A percentile compares a stretch with the other conserved stretches of the same genome.
Evolutionary conservation across 1,284 basidiomycete genomes (phyloP).

Genomic region (Microbotryum saponariae): DNA sequence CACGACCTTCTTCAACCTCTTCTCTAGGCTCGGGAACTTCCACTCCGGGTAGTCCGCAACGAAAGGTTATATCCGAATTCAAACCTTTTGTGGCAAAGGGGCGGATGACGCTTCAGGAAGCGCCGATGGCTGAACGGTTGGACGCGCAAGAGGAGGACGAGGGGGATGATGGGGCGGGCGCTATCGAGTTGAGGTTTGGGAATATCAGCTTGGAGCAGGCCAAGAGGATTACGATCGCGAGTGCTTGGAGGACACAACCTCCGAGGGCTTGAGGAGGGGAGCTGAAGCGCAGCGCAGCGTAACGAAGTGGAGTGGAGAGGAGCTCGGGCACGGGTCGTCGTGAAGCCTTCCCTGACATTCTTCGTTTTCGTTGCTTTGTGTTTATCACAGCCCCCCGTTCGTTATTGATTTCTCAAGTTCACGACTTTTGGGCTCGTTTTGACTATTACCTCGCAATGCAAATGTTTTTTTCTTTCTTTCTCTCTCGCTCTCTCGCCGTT

Average conservation of each 20-base stretch:
- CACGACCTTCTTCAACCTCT: constrained; percentile 40
- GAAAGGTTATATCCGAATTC: constrained; percentile 80
- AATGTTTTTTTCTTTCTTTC: no score
- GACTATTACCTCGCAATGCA: no score
- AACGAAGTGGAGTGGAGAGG: no score
- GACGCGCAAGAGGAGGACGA: constrained; percentile 18
- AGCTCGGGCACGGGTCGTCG: no score
- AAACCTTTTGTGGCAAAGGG: constrained; percentile 76
- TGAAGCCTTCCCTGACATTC: no score
- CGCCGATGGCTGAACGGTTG: constrained; percentile 22
- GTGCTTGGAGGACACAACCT: constrained; percentile 35
- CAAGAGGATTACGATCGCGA: constrained; percentile 36
- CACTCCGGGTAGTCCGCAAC: constrained; percentile 50
- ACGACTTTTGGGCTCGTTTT: no score
- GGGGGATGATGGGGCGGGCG: constrained; percentile 26
- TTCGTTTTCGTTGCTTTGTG: no score
- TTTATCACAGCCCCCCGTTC: no score
- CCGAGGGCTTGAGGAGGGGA: constrained; percentile 21
- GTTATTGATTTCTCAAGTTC: no score
- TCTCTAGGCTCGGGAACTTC: constrained; percentile 45
- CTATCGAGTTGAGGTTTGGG: constrained; percentile 24
- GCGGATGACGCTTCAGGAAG: constrained; percentile 40
- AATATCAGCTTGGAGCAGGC: constrained; percentile 31
- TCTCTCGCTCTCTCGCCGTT: no score
- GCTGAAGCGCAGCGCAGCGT: no score